Evolutionary conservation across 495 filamentous ascomycete genomes (phyloP).

Genomic region (Hypoxylon lenormandii): DNA sequence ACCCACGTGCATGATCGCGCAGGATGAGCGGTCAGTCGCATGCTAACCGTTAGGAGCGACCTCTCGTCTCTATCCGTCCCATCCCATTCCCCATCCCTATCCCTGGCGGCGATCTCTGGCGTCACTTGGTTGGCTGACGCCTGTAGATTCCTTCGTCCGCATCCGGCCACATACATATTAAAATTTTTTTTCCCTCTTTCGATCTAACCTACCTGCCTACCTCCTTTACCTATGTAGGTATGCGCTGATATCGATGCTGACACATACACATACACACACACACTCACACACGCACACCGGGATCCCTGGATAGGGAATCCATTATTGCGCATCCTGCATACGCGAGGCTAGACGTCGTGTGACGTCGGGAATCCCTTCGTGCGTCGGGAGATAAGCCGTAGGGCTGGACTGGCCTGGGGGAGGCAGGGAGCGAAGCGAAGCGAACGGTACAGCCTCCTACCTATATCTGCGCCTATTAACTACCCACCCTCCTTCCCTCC

Average conservation of each 20-base stretch:
- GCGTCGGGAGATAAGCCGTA: conserved; percentile 29
- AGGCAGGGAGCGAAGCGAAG: too few relatives aligned
- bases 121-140: conserved; percentile 27
- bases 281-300: not conserved
- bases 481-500: not conserved
- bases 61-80: not conserved
- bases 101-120: conserved; percentile 8
- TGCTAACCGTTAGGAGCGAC: not conserved
- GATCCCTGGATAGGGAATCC: conserved; percentile 6
- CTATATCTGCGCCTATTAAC: not conserved
- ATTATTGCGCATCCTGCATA: not conserved
- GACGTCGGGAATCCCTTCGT: conserved; percentile 10
- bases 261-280: not conserved
- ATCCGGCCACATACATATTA: conserved; percentile 1
- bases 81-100: conserved; percentile 2
- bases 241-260: not conserved
- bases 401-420: conserved; percentile 12
- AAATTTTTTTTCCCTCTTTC: not conserved
- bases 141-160: not conserved
- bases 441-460: conserved; percentile 18
- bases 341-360: conserved; percentile 12
- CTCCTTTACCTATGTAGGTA: not conserved
- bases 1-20: conserved; percentile 33
- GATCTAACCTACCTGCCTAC: not conserved
- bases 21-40: conserved; percentile 30